Evolutionary conservation across 306 rosid genomes (phyloP).

Genomic region (Carpinus fangiana): DNA sequence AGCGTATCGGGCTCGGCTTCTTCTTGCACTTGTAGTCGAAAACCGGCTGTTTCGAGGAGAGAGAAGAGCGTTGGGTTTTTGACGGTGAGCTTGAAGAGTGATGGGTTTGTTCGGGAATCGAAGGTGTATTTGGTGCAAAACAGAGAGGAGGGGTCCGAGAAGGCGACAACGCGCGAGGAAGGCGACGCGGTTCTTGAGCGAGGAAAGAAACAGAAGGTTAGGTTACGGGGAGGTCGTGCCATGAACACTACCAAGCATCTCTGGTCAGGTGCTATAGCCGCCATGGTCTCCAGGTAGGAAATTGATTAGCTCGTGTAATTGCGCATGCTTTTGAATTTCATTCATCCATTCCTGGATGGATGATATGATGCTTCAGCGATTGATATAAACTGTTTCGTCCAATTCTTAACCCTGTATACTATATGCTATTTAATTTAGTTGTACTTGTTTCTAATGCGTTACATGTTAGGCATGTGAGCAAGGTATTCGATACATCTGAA

Average conservation of each 20-base stretch:
- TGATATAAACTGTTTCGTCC: background rate
- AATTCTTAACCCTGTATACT: background rate
- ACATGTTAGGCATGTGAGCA: background rate
- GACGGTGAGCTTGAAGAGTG: conserved; percentile 65
- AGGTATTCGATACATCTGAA: background rate
- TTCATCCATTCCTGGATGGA: background rate
- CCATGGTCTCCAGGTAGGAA: conserved; percentile 93
- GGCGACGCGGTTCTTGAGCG: conserved; percentile 25
- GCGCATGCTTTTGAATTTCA: background rate
- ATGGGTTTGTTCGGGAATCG: conserved; percentile 43
- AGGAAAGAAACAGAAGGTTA: conserved; percentile 37
- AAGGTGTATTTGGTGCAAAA: conserved; percentile 43
- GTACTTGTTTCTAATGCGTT: background rate
- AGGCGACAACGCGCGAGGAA: conserved; percentile 22
- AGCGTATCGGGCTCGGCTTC: conserved; percentile 27
- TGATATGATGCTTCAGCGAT: background rate
- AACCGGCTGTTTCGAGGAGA: conserved; percentile 20
- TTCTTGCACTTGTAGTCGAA: conserved; percentile 22
- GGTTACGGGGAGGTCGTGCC: conserved; percentile 51
- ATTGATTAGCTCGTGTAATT: background rate
- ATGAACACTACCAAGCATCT: conserved; percentile 87
- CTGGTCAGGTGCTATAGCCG: conserved; percentile 97
- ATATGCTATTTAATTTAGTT: background rate
- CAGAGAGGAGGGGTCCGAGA: conserved; percentile 51
- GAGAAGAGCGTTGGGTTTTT: conserved; percentile 49